phyloP scores from a whole-genome alignment of 352 stramenopile species.

The Pythium aristosporum region DNA sequence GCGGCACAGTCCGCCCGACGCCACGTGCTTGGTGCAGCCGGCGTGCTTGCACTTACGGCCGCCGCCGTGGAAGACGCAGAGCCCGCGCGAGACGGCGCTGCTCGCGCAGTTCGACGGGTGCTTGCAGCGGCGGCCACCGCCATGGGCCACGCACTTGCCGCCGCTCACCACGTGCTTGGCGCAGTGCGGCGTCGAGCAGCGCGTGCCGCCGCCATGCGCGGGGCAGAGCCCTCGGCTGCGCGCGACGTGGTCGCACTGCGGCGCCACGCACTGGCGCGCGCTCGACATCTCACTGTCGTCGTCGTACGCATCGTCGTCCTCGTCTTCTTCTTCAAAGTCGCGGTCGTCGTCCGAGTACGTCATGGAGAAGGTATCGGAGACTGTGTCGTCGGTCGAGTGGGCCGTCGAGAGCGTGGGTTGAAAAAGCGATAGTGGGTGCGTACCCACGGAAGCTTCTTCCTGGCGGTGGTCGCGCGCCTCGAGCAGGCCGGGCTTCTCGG shows the following conservation, averaged over 20 bases:
- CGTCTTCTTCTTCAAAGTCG: slow-evolving; percentile 10
- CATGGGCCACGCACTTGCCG: slow-evolving; percentile 65
- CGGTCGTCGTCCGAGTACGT: slow-evolving; percentile 7
- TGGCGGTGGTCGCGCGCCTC: neutral
- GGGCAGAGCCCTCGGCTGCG: slow-evolving; percentile 63
- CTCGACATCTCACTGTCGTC: slow-evolving; percentile 3
- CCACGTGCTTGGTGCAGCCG: slow-evolving; percentile 76
- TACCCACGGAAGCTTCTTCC: neutral
- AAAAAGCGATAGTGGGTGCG: neutral
- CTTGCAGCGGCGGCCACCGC: slow-evolving; percentile 55
- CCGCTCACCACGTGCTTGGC: slow-evolving; percentile 67
- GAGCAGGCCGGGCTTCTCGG: neutral
- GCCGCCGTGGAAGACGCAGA: slow-evolving; percentile 70
- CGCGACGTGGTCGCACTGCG: slow-evolving; percentile 39
- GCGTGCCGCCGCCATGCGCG: slow-evolving; percentile 55
- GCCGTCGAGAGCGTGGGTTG: neutral
- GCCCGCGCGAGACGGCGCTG: slow-evolving; percentile 52
- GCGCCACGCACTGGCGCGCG: slow-evolving; percentile 18
- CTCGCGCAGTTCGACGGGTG: slow-evolving; percentile 35
- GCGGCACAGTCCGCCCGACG: slow-evolving; percentile 76
- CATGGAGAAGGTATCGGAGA: neutral
- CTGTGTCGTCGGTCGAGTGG: neutral
- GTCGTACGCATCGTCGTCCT: slow-evolving; percentile 12
- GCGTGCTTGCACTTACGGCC: slow-evolving; percentile 68
- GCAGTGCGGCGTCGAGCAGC: slow-evolving; percentile 47